Base-by-base conservation (phyloP, 1,139 yeast species). In the Debaryomycetaceae sp. region DNA sequence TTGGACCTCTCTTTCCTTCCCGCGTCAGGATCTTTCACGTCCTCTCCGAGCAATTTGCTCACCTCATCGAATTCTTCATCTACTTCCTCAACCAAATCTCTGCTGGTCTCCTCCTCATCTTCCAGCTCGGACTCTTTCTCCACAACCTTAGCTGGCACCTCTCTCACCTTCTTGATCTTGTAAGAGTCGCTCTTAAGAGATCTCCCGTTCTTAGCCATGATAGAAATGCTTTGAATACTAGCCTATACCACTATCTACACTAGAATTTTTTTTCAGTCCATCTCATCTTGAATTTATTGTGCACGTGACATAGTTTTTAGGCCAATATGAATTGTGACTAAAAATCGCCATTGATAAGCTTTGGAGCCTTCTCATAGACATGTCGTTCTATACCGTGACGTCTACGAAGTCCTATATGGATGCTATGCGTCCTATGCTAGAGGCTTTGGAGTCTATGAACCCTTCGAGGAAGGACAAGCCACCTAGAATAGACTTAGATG, bases 391-490 rank as follows among this genome's bases (percentile, higher is more conserved):
- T 49, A 65, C 70, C 38, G 84, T 75, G 7, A 69, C 78, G n/a
- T 84, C 90, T 0, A 83, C 90, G 5, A 78, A 81, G 60, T 84
- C 93, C 34, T 86, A 80, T 64, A 81, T 85, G 87, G 80, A 78
- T 58, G 91, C 93, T 34, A 84, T 86, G 89, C 78, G 74, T 58
- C 77, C 81, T 1, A 76, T 86, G 82, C 66, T 78, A 34, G 80
- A 75, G 9, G 62, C 74, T 1, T 58, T 82, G 42, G 59, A 60
- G 6, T 50, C 56, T 1, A 49, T 80, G 24, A 60, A 66, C 0
- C 45, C 68, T 1, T 51, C 54, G 24, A 39, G 42, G n/a, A 56
- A 51, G 4, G 55, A 55, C 6, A 65, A 66, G 37, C 40, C 57
- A 13, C 73, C 76, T 3, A 56, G 49, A 7, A 62, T 71, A 34